A percentile compares a stretch with the other conserved stretches of the same genome.
Conservation (phyloP, 805 yeast genomes). For the Scheffersomyces amazonensis region DNA sequence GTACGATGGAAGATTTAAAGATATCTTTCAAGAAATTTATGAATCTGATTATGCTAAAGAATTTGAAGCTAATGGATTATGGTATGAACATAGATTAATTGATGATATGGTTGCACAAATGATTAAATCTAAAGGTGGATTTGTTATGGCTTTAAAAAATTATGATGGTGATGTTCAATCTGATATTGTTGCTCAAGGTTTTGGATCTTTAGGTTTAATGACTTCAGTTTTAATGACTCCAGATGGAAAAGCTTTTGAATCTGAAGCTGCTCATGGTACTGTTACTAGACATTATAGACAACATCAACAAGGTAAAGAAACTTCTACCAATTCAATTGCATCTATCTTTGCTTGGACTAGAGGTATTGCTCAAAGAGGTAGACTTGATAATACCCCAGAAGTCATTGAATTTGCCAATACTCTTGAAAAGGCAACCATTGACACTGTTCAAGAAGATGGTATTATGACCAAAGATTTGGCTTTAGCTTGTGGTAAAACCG, state of each 20-base stretch:
- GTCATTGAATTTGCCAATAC: constrained; percentile 64
- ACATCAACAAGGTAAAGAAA: constrained; percentile 77
- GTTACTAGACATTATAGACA: constrained; percentile 85
- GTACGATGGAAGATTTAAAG: constrained; percentile 81
- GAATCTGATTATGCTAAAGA: constrained; percentile 53
- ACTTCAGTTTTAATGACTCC: constrained; percentile 81
- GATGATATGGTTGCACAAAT: constrained; percentile 90
- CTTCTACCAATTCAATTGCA: constrained; percentile 83
- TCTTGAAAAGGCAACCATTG: constrained; percentile 65
- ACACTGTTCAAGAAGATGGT: constrained; percentile 71
- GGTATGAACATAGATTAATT: constrained; percentile 78
- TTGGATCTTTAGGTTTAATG: constrained; percentile 82
- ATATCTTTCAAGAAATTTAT: constrained; percentile 68
- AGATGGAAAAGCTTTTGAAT: constrained; percentile 81
- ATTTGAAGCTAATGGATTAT: constrained; percentile 60
- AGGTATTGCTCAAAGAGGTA: constrained; percentile 80
- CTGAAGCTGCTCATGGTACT: constrained; percentile 87
- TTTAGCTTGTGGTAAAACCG: constrained; percentile 61
- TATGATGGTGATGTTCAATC: constrained; percentile 87
- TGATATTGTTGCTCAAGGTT: constrained; percentile 85
- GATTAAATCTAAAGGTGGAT: constrained; percentile 83
- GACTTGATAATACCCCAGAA: constrained; percentile 67
- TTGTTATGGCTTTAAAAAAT: constrained; percentile 75
- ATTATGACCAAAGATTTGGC: constrained; percentile 85
- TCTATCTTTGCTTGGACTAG: constrained; percentile 87